phyloP scores from a whole-genome alignment of 495 filamentous ascomycete genomes.

The Emericellopsis terricola region DNA sequence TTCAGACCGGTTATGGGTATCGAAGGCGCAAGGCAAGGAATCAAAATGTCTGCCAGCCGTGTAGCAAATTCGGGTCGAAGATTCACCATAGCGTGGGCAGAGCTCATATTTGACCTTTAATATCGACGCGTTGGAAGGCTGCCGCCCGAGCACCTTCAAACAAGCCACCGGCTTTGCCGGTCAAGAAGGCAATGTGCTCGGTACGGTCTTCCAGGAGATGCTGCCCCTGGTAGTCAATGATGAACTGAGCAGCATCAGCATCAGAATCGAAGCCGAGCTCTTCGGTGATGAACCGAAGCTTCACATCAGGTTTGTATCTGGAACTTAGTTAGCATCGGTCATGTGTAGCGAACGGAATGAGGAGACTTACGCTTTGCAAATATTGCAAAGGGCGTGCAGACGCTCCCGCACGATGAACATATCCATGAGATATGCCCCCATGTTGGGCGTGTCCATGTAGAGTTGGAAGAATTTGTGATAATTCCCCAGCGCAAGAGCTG shows the following conservation, averaged over 20 bases:
- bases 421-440: slow-evolving; percentile 97
- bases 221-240: slow-evolving; percentile 57
- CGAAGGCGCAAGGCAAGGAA: no score
- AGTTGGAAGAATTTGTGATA: slow-evolving; percentile 95
- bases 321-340: slow-evolving; percentile 15
- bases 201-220: slow-evolving; percentile 63
- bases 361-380: slow-evolving; percentile 78
- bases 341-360: background rate
- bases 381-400: slow-evolving; percentile 68
- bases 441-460: slow-evolving; percentile 85
- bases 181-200: slow-evolving; percentile 54
- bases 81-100: no score
- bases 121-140: slow-evolving; percentile 77
- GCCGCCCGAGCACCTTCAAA: slow-evolving; percentile 56
- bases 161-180: slow-evolving; percentile 47
- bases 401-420: slow-evolving; percentile 95
- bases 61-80: no score
- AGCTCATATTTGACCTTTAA: slow-evolving; percentile 96
- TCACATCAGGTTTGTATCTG: slow-evolving; percentile 83
- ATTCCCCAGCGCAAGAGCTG: slow-evolving; percentile 80
- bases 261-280: slow-evolving; percentile 92
- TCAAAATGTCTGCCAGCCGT: no score
- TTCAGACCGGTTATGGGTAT: no score
- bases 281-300: slow-evolving; percentile 80
- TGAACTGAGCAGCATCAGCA: slow-evolving; percentile 74